Conservation (phyloP, 2,329 filamentous ascomycete species). For the Aureobasidium sp. region DNA sequence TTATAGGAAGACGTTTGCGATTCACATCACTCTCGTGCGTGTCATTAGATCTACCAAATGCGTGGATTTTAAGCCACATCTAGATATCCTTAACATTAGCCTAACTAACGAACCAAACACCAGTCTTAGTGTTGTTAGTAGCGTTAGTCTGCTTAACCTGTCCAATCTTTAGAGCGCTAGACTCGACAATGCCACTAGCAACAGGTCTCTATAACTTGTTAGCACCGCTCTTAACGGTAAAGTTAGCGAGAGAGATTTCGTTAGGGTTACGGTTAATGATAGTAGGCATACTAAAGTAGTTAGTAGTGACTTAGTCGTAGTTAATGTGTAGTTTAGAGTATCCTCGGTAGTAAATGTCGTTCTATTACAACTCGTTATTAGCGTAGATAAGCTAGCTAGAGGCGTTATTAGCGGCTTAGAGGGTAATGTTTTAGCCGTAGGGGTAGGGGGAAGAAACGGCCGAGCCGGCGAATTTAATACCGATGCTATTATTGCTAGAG, state of each 20-base stretch:
- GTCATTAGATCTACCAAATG: too few species aligned
- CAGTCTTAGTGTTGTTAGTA: slow-evolving; percentile 29
- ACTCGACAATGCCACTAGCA: slow-evolving; percentile 44
- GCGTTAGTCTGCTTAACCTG: slow-evolving; percentile 29
- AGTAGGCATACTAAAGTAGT: slow-evolving; percentile 57
- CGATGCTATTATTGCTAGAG: slow-evolving; percentile 35
- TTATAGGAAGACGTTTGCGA: too few species aligned
- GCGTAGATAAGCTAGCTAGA: slow-evolving; percentile 38
- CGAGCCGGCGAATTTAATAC: slow-evolving; percentile 51
- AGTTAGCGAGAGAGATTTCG: slow-evolving; percentile 61
- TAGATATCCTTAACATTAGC: neutral
- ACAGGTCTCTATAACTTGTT: slow-evolving; percentile 49
- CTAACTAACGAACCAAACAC: slow-evolving; percentile 21
- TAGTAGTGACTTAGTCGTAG: slow-evolving; percentile 50
- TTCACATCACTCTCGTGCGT: too few species aligned
- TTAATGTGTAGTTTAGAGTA: slow-evolving; percentile 59
- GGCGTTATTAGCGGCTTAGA: slow-evolving; percentile 42
- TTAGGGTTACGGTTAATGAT: slow-evolving; percentile 51
- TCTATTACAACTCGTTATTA: slow-evolving; percentile 63
- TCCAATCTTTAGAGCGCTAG: slow-evolving; percentile 48
- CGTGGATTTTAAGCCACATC: too few species aligned
- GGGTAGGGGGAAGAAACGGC: slow-evolving; percentile 53
- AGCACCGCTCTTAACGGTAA: slow-evolving; percentile 55
- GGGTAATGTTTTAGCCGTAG: slow-evolving; percentile 48
- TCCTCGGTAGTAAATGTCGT: slow-evolving; percentile 64